Conservation (phyloP, 371 early-diverging fungal species). For the Basidiobolus meristosporus region DNA sequence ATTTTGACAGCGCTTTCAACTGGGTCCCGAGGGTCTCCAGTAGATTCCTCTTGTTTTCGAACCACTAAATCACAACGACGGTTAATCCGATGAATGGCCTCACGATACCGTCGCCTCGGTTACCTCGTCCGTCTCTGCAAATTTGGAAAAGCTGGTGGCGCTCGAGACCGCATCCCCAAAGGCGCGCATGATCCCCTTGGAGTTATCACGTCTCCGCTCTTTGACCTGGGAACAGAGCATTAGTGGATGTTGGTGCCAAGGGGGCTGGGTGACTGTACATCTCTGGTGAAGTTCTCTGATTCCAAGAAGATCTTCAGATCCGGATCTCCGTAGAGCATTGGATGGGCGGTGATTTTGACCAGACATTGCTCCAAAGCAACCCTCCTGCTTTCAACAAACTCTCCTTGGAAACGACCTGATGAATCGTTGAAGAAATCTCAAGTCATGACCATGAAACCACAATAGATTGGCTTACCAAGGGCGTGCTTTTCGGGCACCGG, state of each 20-base stretch:
- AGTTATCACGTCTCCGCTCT: conserved; percentile 17
- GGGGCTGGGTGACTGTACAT: conserved; percentile 13
- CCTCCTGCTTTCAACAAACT: conserved; percentile 81
- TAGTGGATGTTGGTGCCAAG: background rate
- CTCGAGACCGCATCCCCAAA: conserved; percentile 23
- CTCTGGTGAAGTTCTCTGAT: conserved; percentile 60
- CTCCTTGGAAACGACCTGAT: conserved; percentile 80
- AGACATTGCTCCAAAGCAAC: conserved; percentile 69
- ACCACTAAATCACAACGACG: conserved; percentile 24
- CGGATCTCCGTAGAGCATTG: conserved; percentile 61
- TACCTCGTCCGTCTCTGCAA: conserved; percentile 27
- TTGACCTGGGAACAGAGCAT: conserved; percentile 9
- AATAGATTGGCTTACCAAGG: conserved; percentile 19
- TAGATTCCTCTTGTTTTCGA: conserved; percentile 55
- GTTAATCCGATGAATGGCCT: background rate
- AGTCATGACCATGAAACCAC: background rate
- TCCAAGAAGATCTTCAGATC: conserved; percentile 76
- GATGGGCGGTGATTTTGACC: conserved; percentile 62
- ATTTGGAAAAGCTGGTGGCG: conserved; percentile 21
- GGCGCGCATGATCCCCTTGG: conserved; percentile 28
- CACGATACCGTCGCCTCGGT: background rate
- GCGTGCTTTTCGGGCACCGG: conserved; percentile 90
- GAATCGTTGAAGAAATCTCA: background rate
- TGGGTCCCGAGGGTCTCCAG: conserved; percentile 71
- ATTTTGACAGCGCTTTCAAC: conserved; percentile 58